Conservation (phyloP, 1,139 yeast genomes). For the Saccharomycopsis hybrid region DNA sequence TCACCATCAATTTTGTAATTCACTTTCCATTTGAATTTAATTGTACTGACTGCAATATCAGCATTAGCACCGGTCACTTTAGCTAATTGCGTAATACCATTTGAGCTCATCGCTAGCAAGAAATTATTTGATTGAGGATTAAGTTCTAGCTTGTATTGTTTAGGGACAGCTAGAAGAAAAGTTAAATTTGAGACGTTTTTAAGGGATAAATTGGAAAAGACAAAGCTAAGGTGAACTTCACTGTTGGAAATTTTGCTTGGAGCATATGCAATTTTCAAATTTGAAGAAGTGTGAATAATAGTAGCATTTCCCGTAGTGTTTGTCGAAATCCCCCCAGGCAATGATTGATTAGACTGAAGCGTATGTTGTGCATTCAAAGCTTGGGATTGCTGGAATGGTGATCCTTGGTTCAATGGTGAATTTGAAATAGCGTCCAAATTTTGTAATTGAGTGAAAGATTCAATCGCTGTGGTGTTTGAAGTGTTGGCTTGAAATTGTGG, state of each 20-base stretch:
- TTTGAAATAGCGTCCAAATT: conserved; percentile 17
- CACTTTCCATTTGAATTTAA: conserved; percentile 80
- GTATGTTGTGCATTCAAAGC: conserved; percentile 10
- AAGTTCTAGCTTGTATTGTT: conserved; percentile 56
- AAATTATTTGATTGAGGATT: conserved; percentile 61
- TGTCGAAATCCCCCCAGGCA: conserved; percentile 23
- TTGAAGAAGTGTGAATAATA: conserved; percentile 40
- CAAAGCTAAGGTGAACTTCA: conserved; percentile 39
- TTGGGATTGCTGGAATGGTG: conserved; percentile 8
- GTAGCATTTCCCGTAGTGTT: conserved; percentile 20
- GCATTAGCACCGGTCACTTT: conserved; percentile 38
- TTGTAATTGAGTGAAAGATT: conserved; percentile 18
- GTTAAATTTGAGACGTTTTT: conserved; percentile 48
- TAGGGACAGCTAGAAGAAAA: conserved; percentile 80
- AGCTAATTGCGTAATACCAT: conserved; percentile 56
- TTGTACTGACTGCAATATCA: conserved; percentile 32
- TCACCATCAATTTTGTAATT: conserved; percentile 47
- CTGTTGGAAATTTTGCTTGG: conserved; percentile 32
- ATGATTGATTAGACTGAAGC: conserved; percentile 11
- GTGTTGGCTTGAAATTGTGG: not conserved
- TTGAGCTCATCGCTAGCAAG: conserved; percentile 43
- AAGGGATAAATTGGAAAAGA: conserved; percentile 40
- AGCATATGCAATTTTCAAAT: conserved; percentile 50
- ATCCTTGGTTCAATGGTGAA: conserved; percentile 19
- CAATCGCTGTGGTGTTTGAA: conserved; percentile 8